These are phyloP conservation scores for Colletotrichum tropicale DNA, from an alignment of 2,329 filamentous ascomycete genomes.

Conservation along the genomic window DNA sequence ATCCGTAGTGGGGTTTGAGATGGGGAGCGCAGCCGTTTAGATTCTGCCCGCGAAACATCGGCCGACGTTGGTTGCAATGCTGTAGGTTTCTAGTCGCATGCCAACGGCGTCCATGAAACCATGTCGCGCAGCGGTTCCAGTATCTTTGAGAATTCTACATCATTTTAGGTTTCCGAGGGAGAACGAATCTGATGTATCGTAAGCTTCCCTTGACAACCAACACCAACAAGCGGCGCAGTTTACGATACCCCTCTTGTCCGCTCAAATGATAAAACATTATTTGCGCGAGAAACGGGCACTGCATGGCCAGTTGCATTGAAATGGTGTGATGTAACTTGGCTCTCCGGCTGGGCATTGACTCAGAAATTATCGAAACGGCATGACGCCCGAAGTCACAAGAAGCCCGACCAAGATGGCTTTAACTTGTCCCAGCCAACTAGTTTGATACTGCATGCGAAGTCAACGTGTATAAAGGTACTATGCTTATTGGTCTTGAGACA, in stretches of 20 bases:
- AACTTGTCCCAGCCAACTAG: neutral
- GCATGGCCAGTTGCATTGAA: neutral
- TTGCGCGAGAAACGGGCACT: neutral
- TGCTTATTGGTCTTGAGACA: neutral
- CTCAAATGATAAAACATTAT: neutral
- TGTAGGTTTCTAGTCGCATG: neutral
- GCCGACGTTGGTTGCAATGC: neutral
- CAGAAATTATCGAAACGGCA: neutral
- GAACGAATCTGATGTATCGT: neutral
- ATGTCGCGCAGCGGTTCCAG: neutral
- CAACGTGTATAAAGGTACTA: neutral
- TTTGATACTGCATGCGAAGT: neutral
- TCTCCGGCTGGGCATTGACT: neutral
- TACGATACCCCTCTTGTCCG: neutral
- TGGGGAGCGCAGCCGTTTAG: neutral
- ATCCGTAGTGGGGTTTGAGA: neutral
- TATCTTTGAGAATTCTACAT: neutral
- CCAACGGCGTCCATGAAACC: neutral
- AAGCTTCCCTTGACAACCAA: neutral
- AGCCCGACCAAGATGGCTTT: neutral
- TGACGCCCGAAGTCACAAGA: neutral
- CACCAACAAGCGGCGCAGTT: neutral
- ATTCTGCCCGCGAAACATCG: neutral
- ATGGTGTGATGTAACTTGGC: neutral
- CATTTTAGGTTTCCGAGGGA: neutral